phyloP scores from a whole-genome alignment of 2,329 filamentous ascomycete species.

The Hypoxylon sp. region DNA sequence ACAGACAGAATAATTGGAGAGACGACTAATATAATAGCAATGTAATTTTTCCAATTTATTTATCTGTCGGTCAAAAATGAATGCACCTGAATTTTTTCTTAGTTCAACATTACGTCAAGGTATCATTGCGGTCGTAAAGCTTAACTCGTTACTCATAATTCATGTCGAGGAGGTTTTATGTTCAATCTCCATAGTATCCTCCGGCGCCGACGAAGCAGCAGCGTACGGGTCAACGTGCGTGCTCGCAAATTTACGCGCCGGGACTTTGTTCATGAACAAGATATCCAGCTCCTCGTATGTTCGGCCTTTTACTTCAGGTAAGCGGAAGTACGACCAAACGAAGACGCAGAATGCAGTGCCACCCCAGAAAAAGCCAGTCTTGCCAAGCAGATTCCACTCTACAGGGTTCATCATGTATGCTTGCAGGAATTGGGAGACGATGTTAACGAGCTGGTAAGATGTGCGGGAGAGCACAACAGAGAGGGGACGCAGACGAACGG shows the following conservation, averaged over 20 bases:
- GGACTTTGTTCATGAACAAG: slow-evolving; percentile 62
- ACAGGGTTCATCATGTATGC: slow-evolving; percentile 59
- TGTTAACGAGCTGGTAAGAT: slow-evolving; percentile 61
- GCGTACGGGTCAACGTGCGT: slow-evolving; percentile 55
- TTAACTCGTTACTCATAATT: background rate
- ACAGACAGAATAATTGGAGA: background rate
- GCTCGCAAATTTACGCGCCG: slow-evolving; percentile 58
- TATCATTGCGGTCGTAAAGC: background rate
- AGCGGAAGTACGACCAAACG: slow-evolving; percentile 65
- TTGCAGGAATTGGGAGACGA: slow-evolving; percentile 59
- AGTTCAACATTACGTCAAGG: background rate
- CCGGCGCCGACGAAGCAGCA: slow-evolving; percentile 1
- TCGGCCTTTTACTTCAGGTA: slow-evolving; percentile 66
- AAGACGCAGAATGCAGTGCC: slow-evolving; percentile 61
- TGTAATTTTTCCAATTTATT: background rate
- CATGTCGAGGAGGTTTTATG: slow-evolving; percentile 30
- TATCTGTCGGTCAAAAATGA: background rate
- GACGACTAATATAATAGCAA: too few species aligned
- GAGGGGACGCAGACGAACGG: slow-evolving; percentile 62
- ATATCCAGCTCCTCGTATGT: slow-evolving; percentile 69
- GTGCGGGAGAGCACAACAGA: slow-evolving; percentile 63
- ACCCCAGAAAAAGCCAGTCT: slow-evolving; percentile 62
- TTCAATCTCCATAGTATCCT: slow-evolving; percentile 38
- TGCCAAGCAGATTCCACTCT: slow-evolving; percentile 59
- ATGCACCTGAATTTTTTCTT: background rate